Conservation (phyloP, 1,284 basidiomycete genomes). For the Boletus calvinii region DNA sequence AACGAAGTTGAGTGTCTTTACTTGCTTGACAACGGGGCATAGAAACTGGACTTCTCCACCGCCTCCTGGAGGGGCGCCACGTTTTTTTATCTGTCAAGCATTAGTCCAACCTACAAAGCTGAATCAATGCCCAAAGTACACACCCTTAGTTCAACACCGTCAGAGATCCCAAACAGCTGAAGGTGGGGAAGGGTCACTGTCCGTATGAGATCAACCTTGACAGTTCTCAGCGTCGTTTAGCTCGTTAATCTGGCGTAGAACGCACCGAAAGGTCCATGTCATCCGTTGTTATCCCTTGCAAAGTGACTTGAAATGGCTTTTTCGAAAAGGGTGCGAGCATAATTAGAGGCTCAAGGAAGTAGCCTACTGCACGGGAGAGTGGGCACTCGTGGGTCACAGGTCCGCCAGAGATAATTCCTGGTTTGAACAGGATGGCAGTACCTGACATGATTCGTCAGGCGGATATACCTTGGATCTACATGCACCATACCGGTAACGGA, state of each 20-base stretch:
- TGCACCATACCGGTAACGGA: constrained; percentile 79
- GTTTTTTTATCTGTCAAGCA: constrained; percentile 76
- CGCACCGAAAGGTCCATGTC: constrained; percentile 84
- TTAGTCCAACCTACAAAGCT: constrained; percentile 2
- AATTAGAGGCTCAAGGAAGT: constrained; percentile 90
- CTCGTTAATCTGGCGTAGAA: constrained; percentile 2
- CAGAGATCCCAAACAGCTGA: constrained; percentile 84
- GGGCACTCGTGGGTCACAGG: constrained; percentile 84
- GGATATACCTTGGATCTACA: not conserved
- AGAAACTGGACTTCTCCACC: constrained; percentile 93
- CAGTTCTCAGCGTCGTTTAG: constrained; percentile 6
- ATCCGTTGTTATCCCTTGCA: constrained; percentile 91
- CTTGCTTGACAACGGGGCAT: constrained; percentile 88
- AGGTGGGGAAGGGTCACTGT: constrained; percentile 93
- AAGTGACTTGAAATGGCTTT: constrained; percentile 76
- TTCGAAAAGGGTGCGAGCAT: constrained; percentile 95
- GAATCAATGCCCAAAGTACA: constrained; percentile 18
- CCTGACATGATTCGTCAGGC: constrained; percentile 45
- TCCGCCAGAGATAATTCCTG: constrained; percentile 90
- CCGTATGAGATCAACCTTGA: constrained; percentile 80
- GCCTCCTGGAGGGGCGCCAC: constrained; percentile 88
- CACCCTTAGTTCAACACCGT: constrained; percentile 84
- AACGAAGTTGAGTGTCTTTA: constrained; percentile 90
- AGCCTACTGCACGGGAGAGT: constrained; percentile 84
- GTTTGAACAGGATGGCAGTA: constrained; percentile 88